A percentile compares a stretch with the other conserved stretches of the same genome.
Evolutionary conservation across 495 filamentous ascomycete genomes (phyloP).

Genomic region (Tuber magnatum): DNA sequence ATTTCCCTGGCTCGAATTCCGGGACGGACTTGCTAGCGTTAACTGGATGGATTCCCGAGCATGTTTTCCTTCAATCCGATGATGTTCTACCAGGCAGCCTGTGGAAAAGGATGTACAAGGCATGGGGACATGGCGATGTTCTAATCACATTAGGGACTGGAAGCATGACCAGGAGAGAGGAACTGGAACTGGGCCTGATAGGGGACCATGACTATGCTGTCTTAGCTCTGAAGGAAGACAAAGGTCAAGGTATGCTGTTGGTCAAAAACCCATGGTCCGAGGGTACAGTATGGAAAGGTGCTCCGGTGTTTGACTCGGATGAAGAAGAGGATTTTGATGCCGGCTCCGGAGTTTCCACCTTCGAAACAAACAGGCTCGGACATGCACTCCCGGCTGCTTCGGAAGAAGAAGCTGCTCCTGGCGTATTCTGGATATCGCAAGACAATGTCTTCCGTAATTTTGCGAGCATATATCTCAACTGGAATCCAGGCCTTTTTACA

Average conservation of each 20-base stretch:
- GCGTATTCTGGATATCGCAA: conserved; percentile 86
- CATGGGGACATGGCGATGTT: conserved; percentile 72
- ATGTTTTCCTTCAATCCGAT: conserved; percentile 77
- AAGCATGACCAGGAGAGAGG: conserved; percentile 61
- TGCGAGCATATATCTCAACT: conserved; percentile 92
- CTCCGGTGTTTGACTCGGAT: conserved; percentile 24
- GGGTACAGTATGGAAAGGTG: conserved; percentile 60
- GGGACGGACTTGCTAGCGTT: conserved; percentile 86
- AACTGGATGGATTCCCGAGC: conserved; percentile 94
- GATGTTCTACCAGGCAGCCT: conserved; percentile 65
- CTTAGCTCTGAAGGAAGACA: conserved; percentile 63
- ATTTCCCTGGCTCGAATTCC: conserved; percentile 97
- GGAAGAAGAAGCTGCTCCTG: conserved; percentile 42
- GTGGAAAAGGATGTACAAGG: conserved; percentile 69
- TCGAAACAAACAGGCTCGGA: conserved; percentile 23
- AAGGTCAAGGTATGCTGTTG: conserved; percentile 59
- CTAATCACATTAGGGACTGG: conserved; percentile 88
- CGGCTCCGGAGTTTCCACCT: conserved; percentile 10
- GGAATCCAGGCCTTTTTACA: conserved; percentile 81
- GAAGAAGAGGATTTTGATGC: conserved; percentile 20
- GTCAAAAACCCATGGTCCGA: conserved; percentile 97
- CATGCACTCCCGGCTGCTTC: conserved; percentile 20
- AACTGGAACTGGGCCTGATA: conserved; percentile 70
- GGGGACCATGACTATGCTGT: conserved; percentile 93
- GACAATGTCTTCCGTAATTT: conserved; percentile 82